These are phyloP conservation scores for Pythium pectinolyticum DNA, from an alignment of 352 stramenopile genomes.

Conservation along the genomic window DNA sequence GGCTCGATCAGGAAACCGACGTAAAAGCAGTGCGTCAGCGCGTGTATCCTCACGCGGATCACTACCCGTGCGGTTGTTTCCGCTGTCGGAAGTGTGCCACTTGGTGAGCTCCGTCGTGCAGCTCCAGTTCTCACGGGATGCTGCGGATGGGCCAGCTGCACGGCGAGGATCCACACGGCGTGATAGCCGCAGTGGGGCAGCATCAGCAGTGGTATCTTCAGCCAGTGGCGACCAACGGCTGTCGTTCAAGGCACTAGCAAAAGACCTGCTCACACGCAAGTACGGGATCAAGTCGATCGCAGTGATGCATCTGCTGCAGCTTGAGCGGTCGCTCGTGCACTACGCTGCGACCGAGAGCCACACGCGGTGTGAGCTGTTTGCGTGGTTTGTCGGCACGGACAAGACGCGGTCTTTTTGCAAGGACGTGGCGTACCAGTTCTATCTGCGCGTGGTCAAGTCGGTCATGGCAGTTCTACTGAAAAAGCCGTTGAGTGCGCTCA, in stretches of 20 bases:
- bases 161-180: slow-evolving; percentile 12
- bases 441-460: slow-evolving; percentile 49
- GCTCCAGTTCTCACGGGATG: slow-evolving; percentile 59
- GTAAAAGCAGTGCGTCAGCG: slow-evolving; percentile 7
- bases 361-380: slow-evolving; percentile 58
- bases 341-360: slow-evolving; percentile 49
- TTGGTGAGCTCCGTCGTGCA: slow-evolving; percentile 61
- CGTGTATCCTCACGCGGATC: slow-evolving; percentile 33
- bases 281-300: slow-evolving; percentile 80
- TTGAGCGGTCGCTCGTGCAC: slow-evolving; percentile 66
- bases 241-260: slow-evolving; percentile 59
- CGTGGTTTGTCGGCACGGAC: slow-evolving; percentile 66
- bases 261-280: slow-evolving; percentile 63
- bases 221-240: slow-evolving; percentile 35
- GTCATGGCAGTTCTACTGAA: slow-evolving; percentile 41
- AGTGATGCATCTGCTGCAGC: slow-evolving; percentile 63
- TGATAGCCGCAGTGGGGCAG: slow-evolving; percentile 10
- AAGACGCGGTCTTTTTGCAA: slow-evolving; percentile 40
- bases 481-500: slow-evolving; percentile 32
- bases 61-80: slow-evolving; percentile 43
- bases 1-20: background rate
- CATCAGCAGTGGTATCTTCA: slow-evolving; percentile 29
- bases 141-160: slow-evolving; percentile 20
- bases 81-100: slow-evolving; percentile 58
- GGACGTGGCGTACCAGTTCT: slow-evolving; percentile 64